Evolutionary conservation across 805 yeast species (phyloP), one percentile per base, ranked within the genome.

Genomic region (Zygosaccharomyces bailii): DNA sequence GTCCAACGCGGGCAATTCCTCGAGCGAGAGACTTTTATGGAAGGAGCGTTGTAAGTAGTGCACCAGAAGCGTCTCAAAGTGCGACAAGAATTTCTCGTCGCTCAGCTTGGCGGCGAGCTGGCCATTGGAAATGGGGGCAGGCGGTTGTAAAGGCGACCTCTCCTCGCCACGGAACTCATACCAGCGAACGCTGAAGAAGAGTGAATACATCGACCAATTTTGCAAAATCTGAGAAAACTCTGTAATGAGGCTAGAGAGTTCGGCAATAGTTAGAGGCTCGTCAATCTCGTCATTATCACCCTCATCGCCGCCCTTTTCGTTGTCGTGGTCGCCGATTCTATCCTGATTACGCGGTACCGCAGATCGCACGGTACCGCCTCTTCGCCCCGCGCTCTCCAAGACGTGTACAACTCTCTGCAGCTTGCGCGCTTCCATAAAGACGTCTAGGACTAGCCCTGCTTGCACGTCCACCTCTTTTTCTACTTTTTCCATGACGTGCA

Each of bases 391-490:
- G 30, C 13, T 4, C n/a, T 27, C 14, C 51, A 52, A 36, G 18
- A 82, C 86, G 44, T 73, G 72, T 18, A 85, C 53, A 6, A 75
- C 59, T 48, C 76, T 72, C 21, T 74, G 80, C 3, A 89, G 57
- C 20, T 81, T 71, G 50, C 86, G 75, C 21, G 78, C 74, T 54
- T 90, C 97, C 68, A 82, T 77, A 57, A 86, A 87, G 0, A 93
- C 86, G 62, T 91, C 98, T 43, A 86, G 72, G 3, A 93, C 85
- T 34, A 93, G 70, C 0, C 95, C 95, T 19, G 91, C 83, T 59
- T 93, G 99, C n/a, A 90, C 73, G 59, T 93, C 99, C 23, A 93
- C 82, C 59, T 93, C 99, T 39, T 77, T 71, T 65, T 91, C 96
- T 24, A 93, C 82, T 39, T 78, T 77, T 14, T 76, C 78, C 53